phyloP scores from a whole-genome alignment of 2,329 filamentous ascomycete species.

The Aureobasidium sp. region DNA sequence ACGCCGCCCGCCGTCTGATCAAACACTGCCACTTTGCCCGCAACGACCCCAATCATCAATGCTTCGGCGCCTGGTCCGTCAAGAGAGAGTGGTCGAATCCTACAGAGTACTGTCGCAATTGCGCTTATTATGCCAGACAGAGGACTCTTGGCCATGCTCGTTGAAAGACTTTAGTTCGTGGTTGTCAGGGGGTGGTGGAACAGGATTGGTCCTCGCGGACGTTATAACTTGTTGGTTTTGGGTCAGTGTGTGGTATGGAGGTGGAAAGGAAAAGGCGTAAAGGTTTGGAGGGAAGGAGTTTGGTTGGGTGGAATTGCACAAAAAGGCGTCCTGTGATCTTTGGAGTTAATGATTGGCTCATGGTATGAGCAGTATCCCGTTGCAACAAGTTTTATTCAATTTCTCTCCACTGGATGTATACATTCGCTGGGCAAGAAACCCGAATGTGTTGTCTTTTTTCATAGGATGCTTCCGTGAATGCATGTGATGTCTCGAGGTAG shows the following conservation, averaged over 20 bases:
- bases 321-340: not conserved
- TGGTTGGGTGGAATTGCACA: not conserved
- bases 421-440: not conserved
- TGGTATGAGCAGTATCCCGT: not conserved
- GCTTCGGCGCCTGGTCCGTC: slow-evolving; percentile 58
- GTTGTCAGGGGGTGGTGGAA: not conserved
- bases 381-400: not conserved
- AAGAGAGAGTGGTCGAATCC: slow-evolving; percentile 51
- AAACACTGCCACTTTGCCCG: slow-evolving; percentile 68
- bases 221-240: not conserved
- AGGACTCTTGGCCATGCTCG: not conserved
- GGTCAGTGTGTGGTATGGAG: not conserved
- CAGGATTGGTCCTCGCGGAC: not conserved
- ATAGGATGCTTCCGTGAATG: not conserved
- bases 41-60: slow-evolving; percentile 61
- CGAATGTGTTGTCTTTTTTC: not conserved
- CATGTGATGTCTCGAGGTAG: not conserved
- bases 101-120: slow-evolving; percentile 41
- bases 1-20: slow-evolving; percentile 51
- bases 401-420: not conserved
- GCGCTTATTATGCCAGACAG: slow-evolving; percentile 12
- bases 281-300: not conserved
- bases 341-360: not conserved
- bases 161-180: not conserved
- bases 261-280: not conserved